Base-by-base conservation (phyloP, 2,329 filamentous ascomycete genomes). In the Colletotrichum karsti region DNA sequence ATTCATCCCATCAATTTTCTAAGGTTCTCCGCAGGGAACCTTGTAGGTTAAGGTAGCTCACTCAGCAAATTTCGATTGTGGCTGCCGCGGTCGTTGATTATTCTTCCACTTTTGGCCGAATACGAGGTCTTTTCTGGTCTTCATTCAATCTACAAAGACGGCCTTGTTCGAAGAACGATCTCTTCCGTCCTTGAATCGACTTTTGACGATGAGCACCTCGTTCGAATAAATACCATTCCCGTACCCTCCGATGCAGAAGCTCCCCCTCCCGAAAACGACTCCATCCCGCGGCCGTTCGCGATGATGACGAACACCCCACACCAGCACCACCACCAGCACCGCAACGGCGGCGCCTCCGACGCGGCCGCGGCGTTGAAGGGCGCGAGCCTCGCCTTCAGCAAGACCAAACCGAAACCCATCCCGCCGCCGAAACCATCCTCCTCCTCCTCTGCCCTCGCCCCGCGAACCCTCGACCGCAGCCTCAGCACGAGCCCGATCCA, bases 371-470 rank as follows among this genome's bases (percentile, higher is more conserved):
- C 86, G 55, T 77, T 89, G 63, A 82, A 80, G 65, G 87, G 87
- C 58, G 87, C 87, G 9, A 85, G 84, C 10, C 80, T 89, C 26
- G 87, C 87, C 20, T 90, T 89, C 69, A 79, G 81, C 70, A 83
- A 50, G 56, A 78, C 63, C 22, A 61, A 70, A 28, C 46, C 67
- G n/a, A 63, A 67, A 41, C 60, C 67, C 24, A 50, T 70, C 44
- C 67, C 72, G 7, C 54, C 67, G 7, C 60, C 68, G 26, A 64
- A 63, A 42, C 64, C 59, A 5, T 33, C 26, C 2, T 10, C 60
- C 51, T 26, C 54, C 9, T 24, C 1, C 30, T 0, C 2, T 33
- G 13, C 59, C 24, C 28, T 28, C 5, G 39, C 39, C 15, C 26
- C 9, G 46, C 26, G 5, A 30, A 80, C 82, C 26, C 73, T 70